Base-by-base conservation (phyloP, 2,329 filamentous ascomycete genomes). In the Microcyclospora pomicola region DNA sequence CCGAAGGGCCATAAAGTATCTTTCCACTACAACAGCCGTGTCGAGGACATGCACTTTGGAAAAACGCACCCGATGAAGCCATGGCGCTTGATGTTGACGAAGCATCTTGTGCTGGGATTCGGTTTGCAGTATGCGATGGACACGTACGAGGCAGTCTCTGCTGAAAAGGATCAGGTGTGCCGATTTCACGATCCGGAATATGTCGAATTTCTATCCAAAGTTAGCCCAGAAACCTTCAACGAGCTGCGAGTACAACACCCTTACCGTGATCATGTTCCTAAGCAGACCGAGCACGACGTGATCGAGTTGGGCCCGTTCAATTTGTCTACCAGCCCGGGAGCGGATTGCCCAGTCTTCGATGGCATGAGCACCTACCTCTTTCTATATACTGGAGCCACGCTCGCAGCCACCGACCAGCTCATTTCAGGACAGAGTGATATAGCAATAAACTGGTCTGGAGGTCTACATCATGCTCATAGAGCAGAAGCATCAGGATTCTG, bases 31-130 rank as follows among this genome's bases (percentile, higher is more conserved):
- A 95, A 95, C 54, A 83, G 87, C 1, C 78, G 84, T 42, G 92
- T 96, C 58, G 91, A 98, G 64, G 82, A 82, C 56, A 88, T 96
- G 62, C 91, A 98, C 61, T 98, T 98, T 59, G 91, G 91, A 48
- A 81, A 84, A 63, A 87, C 84, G 9, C 91, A 98, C 66, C 91
- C 91, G 14, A 98, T 98, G 91, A 98, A 98, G 61, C 91, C 91
- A 42, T 96, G 91, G 88, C 83, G 91, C 28, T 67, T 98, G 46
- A 95, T 87, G 12, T 72, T 98, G 39, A 92, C 91, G 40, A 96
- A 98, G 60, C 85, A 91, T 52, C 74, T 98, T 34, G 85, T 98
- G 46, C 80, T 92, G 56, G 82, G 85, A 1, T 96, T 96, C 59
- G 91, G 91, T 48, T 84, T 98, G 73, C 86, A 92, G 52, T 82